Base-by-base conservation (phyloP, 2,329 filamentous ascomycete genomes). In the Pseudogymnoascus sp. region DNA sequence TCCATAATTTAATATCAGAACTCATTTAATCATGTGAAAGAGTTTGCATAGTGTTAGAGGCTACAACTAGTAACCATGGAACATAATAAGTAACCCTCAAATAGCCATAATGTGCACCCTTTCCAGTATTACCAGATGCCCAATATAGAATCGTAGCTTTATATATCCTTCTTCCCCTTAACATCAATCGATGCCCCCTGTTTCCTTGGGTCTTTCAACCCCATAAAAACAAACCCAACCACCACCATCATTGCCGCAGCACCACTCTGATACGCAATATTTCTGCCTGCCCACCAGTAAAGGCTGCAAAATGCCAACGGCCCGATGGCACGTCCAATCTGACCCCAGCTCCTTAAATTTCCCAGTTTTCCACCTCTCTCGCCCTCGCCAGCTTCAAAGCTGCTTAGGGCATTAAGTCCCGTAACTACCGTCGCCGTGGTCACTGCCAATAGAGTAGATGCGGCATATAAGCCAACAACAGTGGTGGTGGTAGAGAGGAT, bases 231-330 rank as follows among this genome's bases (percentile, higher is more conserved):
- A 24, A 91, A 75, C 9, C 79, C 80, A 47, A 83, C 81, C 9
- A 97, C 92, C 1, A 79, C 84, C 4, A 89, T 74, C 78, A 97
- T 96, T 4, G 91, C 92, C 10, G 84, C 79, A 0, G 90, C 89
- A 3, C 94, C 94, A 68, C 91, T 81, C 1, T 79, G 80, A 74
- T 97, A 99, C 1, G 94, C 94, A 9, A 86, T 81, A 71, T 95
- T 88, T 54, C 94, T 81, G 0, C 94, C 94, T 5, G 91, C 92
- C 94, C 94, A 99, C 94, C 94, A 99, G 77, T 99, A 99, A 61
- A 99, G 79, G 58, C 90, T 91, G 64, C 94, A 97, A 72, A 99
- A 99, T 36, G 96, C 76, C 4, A 99, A 74, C 0, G 94, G 94
- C 0, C 94, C 94, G 9, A 96, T 74, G 0, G 92, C 91, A 35